phyloP scores from a whole-genome alignment of 1,139 yeast genomes.

The Meyerozyma smithsonii region DNA sequence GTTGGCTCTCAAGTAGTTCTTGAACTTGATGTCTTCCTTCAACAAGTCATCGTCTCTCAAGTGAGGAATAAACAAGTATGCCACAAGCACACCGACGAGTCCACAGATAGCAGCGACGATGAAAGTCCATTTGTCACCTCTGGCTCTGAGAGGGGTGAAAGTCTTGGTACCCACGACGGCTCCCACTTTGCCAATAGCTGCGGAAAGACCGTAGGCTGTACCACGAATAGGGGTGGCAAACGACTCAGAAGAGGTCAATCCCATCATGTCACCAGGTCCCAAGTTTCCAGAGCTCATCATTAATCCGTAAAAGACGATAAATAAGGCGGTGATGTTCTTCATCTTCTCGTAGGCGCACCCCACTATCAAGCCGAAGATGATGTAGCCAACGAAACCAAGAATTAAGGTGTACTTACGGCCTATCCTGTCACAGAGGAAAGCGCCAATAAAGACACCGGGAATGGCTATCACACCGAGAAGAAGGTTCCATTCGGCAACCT shows the following conservation, averaged over 20 bases:
- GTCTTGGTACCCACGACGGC: constrained; percentile 46
- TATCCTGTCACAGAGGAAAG: constrained; percentile 45
- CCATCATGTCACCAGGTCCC: constrained; percentile 77
- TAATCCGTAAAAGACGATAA: constrained; percentile 55
- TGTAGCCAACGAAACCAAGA: constrained; percentile 39
- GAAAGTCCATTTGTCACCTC: constrained; percentile 33
- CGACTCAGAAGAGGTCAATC: constrained; percentile 61
- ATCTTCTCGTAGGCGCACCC: constrained; percentile 51
- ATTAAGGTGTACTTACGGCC: constrained; percentile 58
- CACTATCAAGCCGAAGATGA: constrained; percentile 49
- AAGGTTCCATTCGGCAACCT: constrained; percentile 56
- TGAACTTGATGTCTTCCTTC: constrained; percentile 60
- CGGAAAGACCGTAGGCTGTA: constrained; percentile 48
- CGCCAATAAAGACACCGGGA: constrained; percentile 60
- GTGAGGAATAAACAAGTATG: constrained; percentile 63
- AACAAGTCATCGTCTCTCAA: constrained; percentile 61
- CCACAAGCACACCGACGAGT: constrained; percentile 56
- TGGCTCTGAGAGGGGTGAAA: constrained; percentile 38
- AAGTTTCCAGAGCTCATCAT: constrained; percentile 60
- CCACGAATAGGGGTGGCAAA: constrained; percentile 77
- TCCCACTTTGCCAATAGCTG: constrained; percentile 48
- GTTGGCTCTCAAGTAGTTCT: constrained; percentile 53
- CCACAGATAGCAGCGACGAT: constrained; percentile 72
- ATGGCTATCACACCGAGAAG: constrained; percentile 47
- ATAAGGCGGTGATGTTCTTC: constrained; percentile 45